Evolutionary conservation across 179 eudicot genomes (phyloP).

Genomic region (Silene vulgaris): DNA sequence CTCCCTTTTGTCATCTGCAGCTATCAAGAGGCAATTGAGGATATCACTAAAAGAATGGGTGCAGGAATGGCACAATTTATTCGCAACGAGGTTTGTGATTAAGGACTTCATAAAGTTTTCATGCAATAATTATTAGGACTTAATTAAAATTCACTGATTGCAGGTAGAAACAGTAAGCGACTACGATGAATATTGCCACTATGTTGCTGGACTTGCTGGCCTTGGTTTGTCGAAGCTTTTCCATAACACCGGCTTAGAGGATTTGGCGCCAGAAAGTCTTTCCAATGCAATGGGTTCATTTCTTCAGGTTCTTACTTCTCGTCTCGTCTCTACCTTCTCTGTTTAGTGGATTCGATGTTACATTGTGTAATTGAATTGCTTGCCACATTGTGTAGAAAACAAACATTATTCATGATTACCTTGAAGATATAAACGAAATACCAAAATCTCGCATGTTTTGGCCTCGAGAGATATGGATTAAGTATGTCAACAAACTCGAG

Average conservation of each 20-base stretch:
- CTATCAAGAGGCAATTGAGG: constrained; percentile 84
- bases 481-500: constrained; percentile 89
- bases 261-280: constrained; percentile 53
- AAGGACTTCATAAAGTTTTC: neutral
- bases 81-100: constrained; percentile 67
- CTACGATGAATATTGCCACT: constrained; percentile 90
- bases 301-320: constrained; percentile 63
- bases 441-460: constrained; percentile 95
- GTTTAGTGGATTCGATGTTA: neutral
- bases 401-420: constrained; percentile 80
- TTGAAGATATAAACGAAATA: constrained; percentile 90
- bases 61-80: constrained; percentile 97
- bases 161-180: constrained; percentile 86
- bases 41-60: constrained; percentile 89
- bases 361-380: neutral
- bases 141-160: constrained; percentile 5
- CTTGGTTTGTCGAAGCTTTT: constrained; percentile 86
- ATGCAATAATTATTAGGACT: too few relatives aligned
- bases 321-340: constrained; percentile 1
- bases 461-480: constrained; percentile 90
- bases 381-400: constrained; percentile 51
- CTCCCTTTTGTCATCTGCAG: constrained; percentile 32
- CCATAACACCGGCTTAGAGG: constrained; percentile 79
- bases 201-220: constrained; percentile 97
- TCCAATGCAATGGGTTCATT: constrained; percentile 91